Percentiles rank a stretch among this genome's conserved stretches.
phyloP scores from a whole-genome alignment of 306 rosid species.

The Malus sieversii region DNA sequence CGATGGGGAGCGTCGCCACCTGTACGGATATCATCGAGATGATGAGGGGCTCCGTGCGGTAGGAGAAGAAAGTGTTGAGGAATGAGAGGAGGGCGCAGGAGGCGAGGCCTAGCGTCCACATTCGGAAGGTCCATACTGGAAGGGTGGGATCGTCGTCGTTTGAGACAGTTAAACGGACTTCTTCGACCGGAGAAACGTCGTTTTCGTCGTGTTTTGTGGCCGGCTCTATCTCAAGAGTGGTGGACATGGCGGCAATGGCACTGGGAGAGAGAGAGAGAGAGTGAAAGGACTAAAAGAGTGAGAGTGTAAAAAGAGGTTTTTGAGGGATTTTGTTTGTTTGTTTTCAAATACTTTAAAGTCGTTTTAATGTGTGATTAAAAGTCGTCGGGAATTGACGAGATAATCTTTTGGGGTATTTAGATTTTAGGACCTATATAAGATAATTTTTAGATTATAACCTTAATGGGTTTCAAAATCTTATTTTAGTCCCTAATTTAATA shows the following conservation, averaged over 20 bases:
- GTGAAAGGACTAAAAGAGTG: too few relatives aligned
- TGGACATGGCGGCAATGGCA: neutral
- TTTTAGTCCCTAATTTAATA: too few relatives aligned
- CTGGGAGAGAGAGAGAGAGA: neutral
- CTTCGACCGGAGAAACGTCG: constrained; percentile 57
- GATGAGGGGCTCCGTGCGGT: constrained; percentile 58
- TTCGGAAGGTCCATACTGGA: constrained; percentile 85
- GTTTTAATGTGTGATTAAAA: too few relatives aligned
- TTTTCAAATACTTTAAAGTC: too few relatives aligned
- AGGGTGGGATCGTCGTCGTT: constrained; percentile 52
- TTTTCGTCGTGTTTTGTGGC: constrained; percentile 5
- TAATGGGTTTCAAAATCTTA: too few relatives aligned
- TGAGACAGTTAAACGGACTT: constrained; percentile 60
- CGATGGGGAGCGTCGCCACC: constrained; percentile 59
- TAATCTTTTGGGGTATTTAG: too few relatives aligned
- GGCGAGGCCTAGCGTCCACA: constrained; percentile 67
- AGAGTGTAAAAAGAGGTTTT: neutral
- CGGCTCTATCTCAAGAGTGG: neutral
- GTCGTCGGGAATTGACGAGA: too few relatives aligned
- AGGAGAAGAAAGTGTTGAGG: constrained; percentile 75
- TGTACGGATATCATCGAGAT: constrained; percentile 57
- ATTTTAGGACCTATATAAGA: too few relatives aligned
- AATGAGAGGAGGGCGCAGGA: constrained; percentile 58
- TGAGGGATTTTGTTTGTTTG: neutral
- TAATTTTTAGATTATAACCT: too few relatives aligned